Evolutionary conservation across 495 filamentous ascomycete genomes (phyloP), one percentile per base, ranked within the genome.

Genomic region (Neurospora sp.): DNA sequence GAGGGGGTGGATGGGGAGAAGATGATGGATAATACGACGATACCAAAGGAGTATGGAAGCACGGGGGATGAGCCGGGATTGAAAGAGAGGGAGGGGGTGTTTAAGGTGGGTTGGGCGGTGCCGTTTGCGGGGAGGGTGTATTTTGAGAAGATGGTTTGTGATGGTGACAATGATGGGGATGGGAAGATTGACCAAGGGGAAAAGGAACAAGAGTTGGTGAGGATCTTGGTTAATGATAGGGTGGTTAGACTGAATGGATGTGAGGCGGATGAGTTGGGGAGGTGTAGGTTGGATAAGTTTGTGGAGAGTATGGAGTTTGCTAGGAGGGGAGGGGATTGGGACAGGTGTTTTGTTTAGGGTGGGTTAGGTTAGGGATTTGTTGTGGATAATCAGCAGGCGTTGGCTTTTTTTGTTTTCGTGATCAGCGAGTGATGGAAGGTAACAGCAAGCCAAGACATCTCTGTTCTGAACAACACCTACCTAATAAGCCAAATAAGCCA

Each of bases 61-160:
- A 65, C 53, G 1, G 53, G 53, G 6, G 53, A 65, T 65, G 48
- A 75, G 9, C 42, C n/a, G 5, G 78, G 82, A 59, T 83, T 87
- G 9, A 79, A 83, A 44, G 71, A 83, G 44, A 72, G 72, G 48
- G 76, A 80, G 42, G 42, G 42, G 4, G 89, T 93, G 68, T 94
- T 88, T 77, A 87, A 89, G 31, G 88, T 92, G 0, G 82, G 88
- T 14, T 94, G 91, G 91, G 88, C 88, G 31, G 93, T 95, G 69
- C 91, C 93, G 6, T 96, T 97, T 80, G 92, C 85, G 0, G 90
- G 87, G 5, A 83, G 93, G 59, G 86, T 90, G 70, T 96, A 94
- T 78, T 85, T 97, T 69, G 94, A 97, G 87, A 92, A 93, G 86
- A 91, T 96, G 92, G 78, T 77, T 22, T 97, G 94, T 78, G 69